Base-by-base conservation (phyloP, 2,329 filamentous ascomycete species). In the Tolypocladium endophyticum region DNA sequence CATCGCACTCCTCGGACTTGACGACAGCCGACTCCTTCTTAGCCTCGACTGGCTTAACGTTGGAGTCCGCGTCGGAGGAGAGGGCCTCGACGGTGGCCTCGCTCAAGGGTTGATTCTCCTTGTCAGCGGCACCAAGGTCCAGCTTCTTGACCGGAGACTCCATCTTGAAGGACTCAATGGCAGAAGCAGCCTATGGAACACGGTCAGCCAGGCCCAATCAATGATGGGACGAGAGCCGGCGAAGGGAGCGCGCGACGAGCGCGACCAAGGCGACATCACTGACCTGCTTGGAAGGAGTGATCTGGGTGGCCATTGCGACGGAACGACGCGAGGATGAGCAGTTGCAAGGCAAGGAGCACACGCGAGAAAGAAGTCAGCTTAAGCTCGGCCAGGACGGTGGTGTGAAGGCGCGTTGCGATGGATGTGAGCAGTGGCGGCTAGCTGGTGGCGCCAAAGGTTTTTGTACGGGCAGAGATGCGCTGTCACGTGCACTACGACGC, bases 91-190 rank as follows among this genome's bases (percentile, higher is more conserved):
- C 72, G 66, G 79, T 72, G 64, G 79, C 73, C 47, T 75, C 67
- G 61, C 81, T 78, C 64, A 81, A 76, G 62, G 82, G 79, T 62
- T 81, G 77, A 78, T 96, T 96, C 79, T 96, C 92, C 79, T 96
- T 96, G 79, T 90, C 82, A 61, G 81, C 81, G 59, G 79, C 72
- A 65, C 82, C 77, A 74, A 96, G 91, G 79, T 89, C 82, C 66
- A 94, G 84, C 83, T 95, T 95, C 87, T 96, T 96, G 64, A 88
- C 79, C 54, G 92, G 92, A 1, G 91, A 94, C 68, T 95, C 90
- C 86, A 97, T 95, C 79, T 93, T 95, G 74, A 97, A 83, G 68
- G 85, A 86, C 76, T 94, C 87, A 71, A 97, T 88, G 69, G 87
- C 91, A 70, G 90, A 87, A 70, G 92, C 89, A 79, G 88, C 88